A percentile compares a stretch with the other conserved stretches of the same genome.
phyloP scores from a whole-genome alignment of 345 rosid species.

The Salix dunnii region DNA sequence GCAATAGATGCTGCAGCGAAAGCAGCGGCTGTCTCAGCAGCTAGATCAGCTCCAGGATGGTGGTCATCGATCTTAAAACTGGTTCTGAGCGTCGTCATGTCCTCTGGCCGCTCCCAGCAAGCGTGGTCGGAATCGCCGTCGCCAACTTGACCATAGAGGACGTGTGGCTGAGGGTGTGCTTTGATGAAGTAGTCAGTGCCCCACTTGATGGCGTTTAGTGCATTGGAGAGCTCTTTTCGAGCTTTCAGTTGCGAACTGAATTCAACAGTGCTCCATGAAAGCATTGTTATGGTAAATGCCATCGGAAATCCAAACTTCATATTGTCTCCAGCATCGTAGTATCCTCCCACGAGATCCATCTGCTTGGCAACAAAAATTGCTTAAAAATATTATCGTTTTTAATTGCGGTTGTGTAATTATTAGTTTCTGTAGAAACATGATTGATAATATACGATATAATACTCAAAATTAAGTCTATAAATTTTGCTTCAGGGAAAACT shows the following conservation, averaged over 20 bases:
- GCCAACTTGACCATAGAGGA: constrained; percentile 44
- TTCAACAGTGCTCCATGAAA: constrained; percentile 60
- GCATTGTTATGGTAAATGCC: constrained; percentile 58
- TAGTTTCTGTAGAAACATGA: no score
- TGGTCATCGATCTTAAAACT: not conserved
- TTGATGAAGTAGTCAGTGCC: constrained; percentile 59
- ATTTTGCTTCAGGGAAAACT: no score
- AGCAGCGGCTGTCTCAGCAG: constrained; percentile 15
- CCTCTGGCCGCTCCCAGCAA: constrained; percentile 60
- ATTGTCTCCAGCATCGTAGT: constrained; percentile 65
- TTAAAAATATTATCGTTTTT: no score
- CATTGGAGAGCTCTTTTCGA: constrained; percentile 49
- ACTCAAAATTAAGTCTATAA: no score
- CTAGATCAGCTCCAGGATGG: constrained; percentile 11
- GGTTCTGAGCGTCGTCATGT: constrained; percentile 8
- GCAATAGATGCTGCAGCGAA: constrained; percentile 11
- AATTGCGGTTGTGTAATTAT: no score
- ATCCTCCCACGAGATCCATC: constrained; percentile 58
- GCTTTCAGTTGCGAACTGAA: constrained; percentile 38
- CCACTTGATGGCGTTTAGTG: constrained; percentile 50
- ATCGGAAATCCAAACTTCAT: constrained; percentile 62
- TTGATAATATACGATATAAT: no score
- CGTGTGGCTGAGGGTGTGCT: constrained; percentile 46
- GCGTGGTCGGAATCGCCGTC: constrained; percentile 46
- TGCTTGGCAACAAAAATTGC: not conserved